Base-by-base conservation (phyloP, 1,139 yeast species). In the Debaryomyces subglobosus region DNA sequence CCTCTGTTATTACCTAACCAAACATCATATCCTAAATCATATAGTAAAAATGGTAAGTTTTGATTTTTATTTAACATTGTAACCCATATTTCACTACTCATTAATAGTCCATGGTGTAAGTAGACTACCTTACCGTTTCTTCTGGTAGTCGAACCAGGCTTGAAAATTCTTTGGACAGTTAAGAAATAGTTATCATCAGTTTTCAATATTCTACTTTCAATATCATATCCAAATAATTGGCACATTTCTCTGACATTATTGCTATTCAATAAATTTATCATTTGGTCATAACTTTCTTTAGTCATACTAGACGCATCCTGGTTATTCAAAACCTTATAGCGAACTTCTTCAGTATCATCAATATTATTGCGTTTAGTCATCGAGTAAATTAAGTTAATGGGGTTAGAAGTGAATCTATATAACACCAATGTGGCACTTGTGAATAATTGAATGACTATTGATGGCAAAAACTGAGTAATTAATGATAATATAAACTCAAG, bases 1-100 rank as follows among this genome's bases (percentile, higher is more conserved):
- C 97, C 97, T 47, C 97, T 72, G 61, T 90, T 90, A 64, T 90
- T 90, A 1, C 97, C 97, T 54, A 90, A 69, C 92, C 95, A 90
- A n/a, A 90, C 96, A 61, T 90, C 96, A 63, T 84, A 90, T 2
- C 96, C 96, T 52, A 84, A 64, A 53, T 89, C 92, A 49, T 86
- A 89, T 41, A 92, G 73, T 2, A 82, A 72, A 60, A 88, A 86
- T 0, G 98, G 97, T 47, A 92, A 67, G 59, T 89, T 88, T 45
- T 78, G 74, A 36, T 80, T 62, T 39, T 82, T 79, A 13, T 84
- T 81, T 32, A 84, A 64, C 79, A 83, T 84, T 27, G 94, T 81
- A 40, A 88, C 82, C 97, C 96, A 89, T 7, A 92, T 81, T 60
- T 92, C 98, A 45, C 95, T 84, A 62, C 86, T 84, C 97, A 92